Evolutionary conservation across 352 stramenopile genomes (phyloP), one percentile per base, ranked within the genome.

Genomic region (Phytophthora citrophthora): DNA sequence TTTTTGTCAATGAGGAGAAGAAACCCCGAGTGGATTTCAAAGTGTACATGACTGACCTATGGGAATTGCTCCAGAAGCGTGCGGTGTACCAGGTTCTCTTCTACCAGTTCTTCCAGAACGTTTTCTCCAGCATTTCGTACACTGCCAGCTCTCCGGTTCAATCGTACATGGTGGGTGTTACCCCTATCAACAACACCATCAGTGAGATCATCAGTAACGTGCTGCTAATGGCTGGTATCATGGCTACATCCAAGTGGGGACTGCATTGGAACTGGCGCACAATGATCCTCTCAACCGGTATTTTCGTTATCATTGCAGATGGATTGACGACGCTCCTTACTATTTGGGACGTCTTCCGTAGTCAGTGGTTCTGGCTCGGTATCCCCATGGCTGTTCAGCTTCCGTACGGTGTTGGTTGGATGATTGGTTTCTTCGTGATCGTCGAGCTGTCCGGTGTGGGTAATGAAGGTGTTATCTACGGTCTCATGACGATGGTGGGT

Each of bases 401-500:
- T 5, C 36, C 36, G 36, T 41, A 41, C 76, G 2, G 70, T 76
- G 58, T 83, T 10, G 50, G 67, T 18, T 83, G 68, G 36, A 70
- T 86, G 46, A 71, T 82, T 29, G 39, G 39, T 0, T 70, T 61
- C 26, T 83, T 70, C 24, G 64, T 82, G 4, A 64, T 76, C 3
- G 75, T 83, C 23, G 77, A 87, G 36, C 48, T 87, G 8, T 54
- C 70, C 9, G 76, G 73, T 10, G 44, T 76, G 9, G 77, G 74
- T 29, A 80, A 81, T 29, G 77, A 86, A 65, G 77, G 60, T n/a
- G 67, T 61, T 16, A 61, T 77, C 27, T 80, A 76, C 54, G 74
- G 69, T 31, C 65, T 86, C 4, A 50, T 80, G 5, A 80, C 77
- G 7, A 83, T 73, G 23, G 59, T 80, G 0, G 57, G 50, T 7